These are phyloP conservation scores for Hansenula sp. DNA, from an alignment of 1,139 yeast species.

Conservation along the genomic window DNA sequence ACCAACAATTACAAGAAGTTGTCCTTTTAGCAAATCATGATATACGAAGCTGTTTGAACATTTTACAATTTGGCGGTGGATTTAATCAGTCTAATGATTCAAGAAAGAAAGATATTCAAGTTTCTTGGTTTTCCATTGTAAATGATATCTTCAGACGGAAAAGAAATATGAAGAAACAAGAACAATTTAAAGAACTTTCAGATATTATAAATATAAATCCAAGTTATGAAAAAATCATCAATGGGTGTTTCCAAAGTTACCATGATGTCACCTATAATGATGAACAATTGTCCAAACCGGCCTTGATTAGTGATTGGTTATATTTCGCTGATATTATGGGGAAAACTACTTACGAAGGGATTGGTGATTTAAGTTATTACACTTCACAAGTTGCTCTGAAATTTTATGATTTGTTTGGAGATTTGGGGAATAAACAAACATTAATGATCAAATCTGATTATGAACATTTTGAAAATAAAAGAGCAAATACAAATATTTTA, in stretches of 20 bases:
- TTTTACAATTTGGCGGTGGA: slow-evolving; percentile 60
- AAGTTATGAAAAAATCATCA: slow-evolving; percentile 58
- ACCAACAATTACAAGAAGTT: slow-evolving; percentile 46
- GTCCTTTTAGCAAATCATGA: slow-evolving; percentile 79
- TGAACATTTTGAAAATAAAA: slow-evolving; percentile 22
- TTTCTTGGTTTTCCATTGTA: slow-evolving; percentile 57
- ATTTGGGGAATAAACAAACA: slow-evolving; percentile 38
- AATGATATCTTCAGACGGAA: slow-evolving; percentile 51
- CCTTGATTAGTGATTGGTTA: slow-evolving; percentile 73
- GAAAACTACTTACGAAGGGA: slow-evolving; percentile 39
- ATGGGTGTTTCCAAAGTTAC: slow-evolving; percentile 72
- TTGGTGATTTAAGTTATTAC: slow-evolving; percentile 52
- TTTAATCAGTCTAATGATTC: slow-evolving; percentile 18
- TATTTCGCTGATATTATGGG: slow-evolving; percentile 57
- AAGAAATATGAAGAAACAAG: slow-evolving; percentile 37
- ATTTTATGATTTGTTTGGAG: slow-evolving; percentile 64
- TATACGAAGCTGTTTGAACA: slow-evolving; percentile 79
- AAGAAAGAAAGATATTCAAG: slow-evolving; percentile 46
- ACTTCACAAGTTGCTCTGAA: slow-evolving; percentile 57
- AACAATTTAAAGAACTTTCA: slow-evolving; percentile 44
- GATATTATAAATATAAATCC: slow-evolving; percentile 42
- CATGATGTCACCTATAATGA: slow-evolving; percentile 57
- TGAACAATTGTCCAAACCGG: slow-evolving; percentile 60
- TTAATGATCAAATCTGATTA: slow-evolving; percentile 40
- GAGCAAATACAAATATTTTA: not conserved